phyloP scores from a whole-genome alignment of 768 basidiomycete genomes.

The Hericium erinaceus region DNA sequence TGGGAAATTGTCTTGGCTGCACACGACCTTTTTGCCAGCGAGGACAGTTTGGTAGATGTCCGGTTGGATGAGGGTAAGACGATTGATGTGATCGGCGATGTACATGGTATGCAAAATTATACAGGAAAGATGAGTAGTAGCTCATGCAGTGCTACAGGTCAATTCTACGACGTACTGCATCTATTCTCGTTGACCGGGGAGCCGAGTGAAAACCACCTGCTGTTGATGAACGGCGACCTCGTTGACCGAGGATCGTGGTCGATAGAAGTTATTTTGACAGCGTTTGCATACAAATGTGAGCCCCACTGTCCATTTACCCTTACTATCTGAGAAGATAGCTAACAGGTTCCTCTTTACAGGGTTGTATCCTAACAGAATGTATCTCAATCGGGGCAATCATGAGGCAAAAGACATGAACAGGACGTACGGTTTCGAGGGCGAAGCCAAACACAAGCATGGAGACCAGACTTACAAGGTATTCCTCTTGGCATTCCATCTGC shows the following conservation, averaged over 20 bases:
- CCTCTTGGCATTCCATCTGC: background rate
- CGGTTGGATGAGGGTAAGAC: slow-evolving; percentile 67
- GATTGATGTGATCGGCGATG: slow-evolving; percentile 93
- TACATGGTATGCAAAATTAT: slow-evolving; percentile 55
- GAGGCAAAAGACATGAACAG: slow-evolving; percentile 97
- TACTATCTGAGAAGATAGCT: background rate
- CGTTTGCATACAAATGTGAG: slow-evolving; percentile 93
- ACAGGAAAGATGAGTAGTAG: slow-evolving; percentile 1
- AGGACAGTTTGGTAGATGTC: slow-evolving; percentile 75
- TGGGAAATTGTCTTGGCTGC: slow-evolving; percentile 96
- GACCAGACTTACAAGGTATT: slow-evolving; percentile 86
- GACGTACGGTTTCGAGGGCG: slow-evolving; percentile 90
- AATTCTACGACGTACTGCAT: slow-evolving; percentile 92
- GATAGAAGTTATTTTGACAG: slow-evolving; percentile 84
- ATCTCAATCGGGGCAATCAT: slow-evolving; percentile 94
- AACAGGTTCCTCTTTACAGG: slow-evolving; percentile 35
- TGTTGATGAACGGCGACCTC: slow-evolving; percentile 92
- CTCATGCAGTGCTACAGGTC: slow-evolving; percentile 40
- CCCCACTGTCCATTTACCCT: background rate
- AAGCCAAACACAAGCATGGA: slow-evolving; percentile 93
- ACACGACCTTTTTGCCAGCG: slow-evolving; percentile 61
- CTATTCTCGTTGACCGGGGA: slow-evolving; percentile 78
- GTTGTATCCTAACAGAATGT: slow-evolving; percentile 86
- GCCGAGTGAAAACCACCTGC: slow-evolving; percentile 76
- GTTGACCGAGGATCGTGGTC: slow-evolving; percentile 98